Evolutionary conservation across 305 asterid genomes (phyloP).

Genomic region (Caryopteris hybrid): DNA sequence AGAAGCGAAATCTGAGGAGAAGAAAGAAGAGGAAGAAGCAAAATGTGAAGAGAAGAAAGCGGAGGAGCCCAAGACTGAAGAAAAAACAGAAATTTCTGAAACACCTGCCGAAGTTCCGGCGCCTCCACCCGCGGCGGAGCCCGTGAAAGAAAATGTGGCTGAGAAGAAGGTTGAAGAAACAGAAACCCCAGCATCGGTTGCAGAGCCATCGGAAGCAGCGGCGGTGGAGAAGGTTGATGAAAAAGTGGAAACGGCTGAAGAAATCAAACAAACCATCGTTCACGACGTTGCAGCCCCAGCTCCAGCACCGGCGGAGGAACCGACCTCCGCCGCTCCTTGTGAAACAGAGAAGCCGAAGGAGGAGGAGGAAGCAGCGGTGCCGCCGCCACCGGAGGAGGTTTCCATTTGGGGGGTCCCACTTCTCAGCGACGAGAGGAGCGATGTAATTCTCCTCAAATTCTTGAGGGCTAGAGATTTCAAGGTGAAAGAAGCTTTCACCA

Average conservation of each 20-base stretch:
- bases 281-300: conserved; percentile 43
- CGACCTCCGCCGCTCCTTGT: conserved; percentile 5
- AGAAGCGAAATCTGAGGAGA: too few species aligned
- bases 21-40: conserved; percentile 19
- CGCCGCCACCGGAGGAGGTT: conserved; percentile 60
- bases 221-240: conserved; percentile 31
- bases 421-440: conserved; percentile 61
- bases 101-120: conserved; percentile 15
- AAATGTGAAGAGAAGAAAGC: conserved; percentile 22
- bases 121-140: conserved; percentile 28
- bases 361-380: conserved; percentile 31
- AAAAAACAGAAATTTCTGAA: conserved; percentile 24
- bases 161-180: conserved; percentile 31
- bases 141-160: conserved; percentile 18
- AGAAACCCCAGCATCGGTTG: conserved; percentile 12
- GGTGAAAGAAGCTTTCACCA: conserved; percentile 76
- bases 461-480: conserved; percentile 83
- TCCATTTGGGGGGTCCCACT: conserved; percentile 84
- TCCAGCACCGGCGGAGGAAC: conserved; percentile 31
- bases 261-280: conserved; percentile 67
- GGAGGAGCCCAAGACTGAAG: conserved; percentile 19
- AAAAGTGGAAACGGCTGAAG: too few species aligned
- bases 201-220: conserved; percentile 20
- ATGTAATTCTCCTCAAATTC: conserved; percentile 78
- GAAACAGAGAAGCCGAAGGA: too few species aligned